Conservation (phyloP, 768 basidiomycete species). For the Auriscalpium vulgare region DNA sequence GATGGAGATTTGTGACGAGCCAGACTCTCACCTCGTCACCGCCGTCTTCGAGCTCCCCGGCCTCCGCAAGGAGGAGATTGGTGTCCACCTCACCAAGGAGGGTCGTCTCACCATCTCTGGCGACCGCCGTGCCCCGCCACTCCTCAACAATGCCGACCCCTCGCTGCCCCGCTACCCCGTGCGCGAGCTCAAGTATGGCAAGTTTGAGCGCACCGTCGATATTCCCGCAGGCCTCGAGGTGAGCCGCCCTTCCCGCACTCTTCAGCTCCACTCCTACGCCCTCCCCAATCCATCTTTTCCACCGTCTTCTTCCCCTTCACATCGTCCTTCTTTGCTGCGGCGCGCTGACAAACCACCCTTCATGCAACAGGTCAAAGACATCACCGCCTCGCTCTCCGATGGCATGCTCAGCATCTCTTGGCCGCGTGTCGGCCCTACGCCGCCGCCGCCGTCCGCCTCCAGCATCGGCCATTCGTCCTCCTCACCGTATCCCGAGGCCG, state of each 20-base stretch:
- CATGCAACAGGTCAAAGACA: constrained; percentile 12
- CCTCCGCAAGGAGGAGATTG: constrained; percentile 38
- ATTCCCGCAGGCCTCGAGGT: constrained; percentile 15
- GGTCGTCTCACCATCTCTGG: constrained; percentile 41
- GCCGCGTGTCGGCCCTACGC: constrained; percentile 4
- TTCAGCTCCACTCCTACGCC: too few species aligned
- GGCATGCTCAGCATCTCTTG: constrained; percentile 16
- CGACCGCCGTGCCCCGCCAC: constrained; percentile 25
- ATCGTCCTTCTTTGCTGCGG: neutral
- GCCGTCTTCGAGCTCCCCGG: constrained; percentile 52
- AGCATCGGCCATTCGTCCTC: neutral
- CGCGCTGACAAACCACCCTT: neutral
- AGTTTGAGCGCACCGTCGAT: constrained; percentile 13
- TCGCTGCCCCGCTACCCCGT: constrained; percentile 5
- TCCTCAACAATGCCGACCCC: constrained; percentile 4
- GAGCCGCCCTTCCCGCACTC: neutral
- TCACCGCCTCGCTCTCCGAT: constrained; percentile 11
- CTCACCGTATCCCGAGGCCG: neutral
- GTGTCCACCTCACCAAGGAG: constrained; percentile 37
- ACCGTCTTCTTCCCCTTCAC: neutral
- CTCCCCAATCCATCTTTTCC: too few species aligned
- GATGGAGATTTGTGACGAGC: constrained; percentile 40
- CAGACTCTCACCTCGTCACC: constrained; percentile 33
- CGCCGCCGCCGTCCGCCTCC: neutral
- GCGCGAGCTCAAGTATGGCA: constrained; percentile 14